A percentile compares a stretch with the other conserved stretches of the same genome.
phyloP scores from a whole-genome alignment of 163 green algal genomes.

The Botryococcus braunii region DNA sequence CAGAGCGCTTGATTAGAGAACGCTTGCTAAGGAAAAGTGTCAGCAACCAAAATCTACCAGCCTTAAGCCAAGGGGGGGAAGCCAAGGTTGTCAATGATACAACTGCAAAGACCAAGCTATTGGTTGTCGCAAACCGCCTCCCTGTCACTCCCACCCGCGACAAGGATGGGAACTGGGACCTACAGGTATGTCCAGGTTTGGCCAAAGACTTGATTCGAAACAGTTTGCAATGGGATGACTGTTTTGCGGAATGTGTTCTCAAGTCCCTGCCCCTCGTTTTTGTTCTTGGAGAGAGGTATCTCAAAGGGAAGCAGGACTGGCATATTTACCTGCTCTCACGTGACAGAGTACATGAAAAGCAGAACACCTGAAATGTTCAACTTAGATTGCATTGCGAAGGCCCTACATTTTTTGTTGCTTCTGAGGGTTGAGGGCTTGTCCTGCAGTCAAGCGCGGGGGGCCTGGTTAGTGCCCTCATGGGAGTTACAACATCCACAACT shows the following conservation, averaged over 20 bases:
- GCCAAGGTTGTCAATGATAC: no score
- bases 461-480: constrained; percentile 88
- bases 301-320: not conserved
- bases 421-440: not conserved
- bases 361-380: not conserved
- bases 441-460: constrained; percentile 77
- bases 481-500: constrained; percentile 81
- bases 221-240: no score
- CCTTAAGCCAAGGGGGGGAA: no score
- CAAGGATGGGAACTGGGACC: constrained; percentile 63
- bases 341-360: not conserved
- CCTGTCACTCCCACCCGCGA: constrained; percentile 77
- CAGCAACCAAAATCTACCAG: no score
- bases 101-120: no score
- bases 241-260: not conserved
- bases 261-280: not conserved
- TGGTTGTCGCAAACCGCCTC: constrained; percentile 93
- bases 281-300: not conserved
- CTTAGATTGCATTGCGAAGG: not conserved
- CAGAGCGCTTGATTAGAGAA: no score
- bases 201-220: not conserved
- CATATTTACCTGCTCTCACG: not conserved
- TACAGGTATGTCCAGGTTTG: constrained; percentile 50
- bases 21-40: no score
- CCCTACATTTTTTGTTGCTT: not conserved